Conservation (phyloP, 352 stramenopile genomes). For the Phytophthora brassicae region DNA sequence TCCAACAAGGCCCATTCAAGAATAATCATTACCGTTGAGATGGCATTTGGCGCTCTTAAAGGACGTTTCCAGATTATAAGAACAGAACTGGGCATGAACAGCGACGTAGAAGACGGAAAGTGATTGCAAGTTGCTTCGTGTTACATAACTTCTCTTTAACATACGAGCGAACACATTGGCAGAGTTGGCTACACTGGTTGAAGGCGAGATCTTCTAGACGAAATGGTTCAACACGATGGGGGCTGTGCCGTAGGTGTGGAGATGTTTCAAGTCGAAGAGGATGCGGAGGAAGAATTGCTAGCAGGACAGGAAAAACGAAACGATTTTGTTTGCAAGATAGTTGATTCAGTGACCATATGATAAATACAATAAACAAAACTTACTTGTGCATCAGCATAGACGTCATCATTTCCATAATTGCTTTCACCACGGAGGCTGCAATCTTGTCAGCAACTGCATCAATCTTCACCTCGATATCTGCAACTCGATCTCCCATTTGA, state of each 20-base stretch:
- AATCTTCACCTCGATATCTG: no score
- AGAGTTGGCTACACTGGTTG: neutral
- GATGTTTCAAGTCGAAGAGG: no score
- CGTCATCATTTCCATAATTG: no score
- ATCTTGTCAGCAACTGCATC: no score
- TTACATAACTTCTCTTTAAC: neutral
- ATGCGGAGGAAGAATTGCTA: neutral
- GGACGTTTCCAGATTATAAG: neutral
- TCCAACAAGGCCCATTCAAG: neutral
- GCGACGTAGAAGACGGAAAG: no score
- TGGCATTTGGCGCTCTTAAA: neutral
- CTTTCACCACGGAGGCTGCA: no score
- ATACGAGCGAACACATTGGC: neutral
- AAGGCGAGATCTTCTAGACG: neutral
- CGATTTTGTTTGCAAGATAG: neutral
- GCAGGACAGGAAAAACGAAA: neutral
- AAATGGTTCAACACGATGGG: neutral
- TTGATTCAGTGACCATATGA: no score
- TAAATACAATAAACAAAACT: no score
- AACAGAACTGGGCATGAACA: no score
- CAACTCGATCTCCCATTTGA: no score
- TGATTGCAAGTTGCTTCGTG: neutral
- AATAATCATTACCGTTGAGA: neutral
- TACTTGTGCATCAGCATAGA: no score
- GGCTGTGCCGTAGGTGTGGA: no score